Conservation (phyloP, 306 rosid genomes). For the Corylus americana region DNA sequence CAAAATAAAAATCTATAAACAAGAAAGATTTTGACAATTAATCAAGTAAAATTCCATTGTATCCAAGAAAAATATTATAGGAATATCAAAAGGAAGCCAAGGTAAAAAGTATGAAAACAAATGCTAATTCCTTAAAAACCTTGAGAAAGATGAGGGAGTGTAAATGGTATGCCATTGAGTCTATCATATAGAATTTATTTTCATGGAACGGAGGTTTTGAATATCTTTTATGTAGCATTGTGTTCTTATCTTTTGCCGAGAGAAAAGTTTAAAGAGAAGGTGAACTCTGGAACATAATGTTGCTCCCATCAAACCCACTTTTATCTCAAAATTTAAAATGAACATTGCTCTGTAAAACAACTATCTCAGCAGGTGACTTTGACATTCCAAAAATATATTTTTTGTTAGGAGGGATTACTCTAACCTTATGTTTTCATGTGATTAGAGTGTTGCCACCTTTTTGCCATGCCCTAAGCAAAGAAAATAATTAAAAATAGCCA, state of each 20-base stretch:
- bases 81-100: too few relatives aligned
- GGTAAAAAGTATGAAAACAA: too few relatives aligned
- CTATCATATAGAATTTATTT: not conserved
- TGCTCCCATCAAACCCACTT: not conserved
- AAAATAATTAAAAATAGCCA: not conserved
- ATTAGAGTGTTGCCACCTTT: conserved; percentile 5
- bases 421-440: conserved; percentile 10
- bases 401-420: not conserved
- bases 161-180: conserved; percentile 58
- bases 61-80: too few relatives aligned
- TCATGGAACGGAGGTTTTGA: not conserved
- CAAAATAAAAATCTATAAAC: too few relatives aligned
- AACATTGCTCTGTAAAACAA: not conserved
- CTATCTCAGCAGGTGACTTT: not conserved
- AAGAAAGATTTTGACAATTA: too few relatives aligned
- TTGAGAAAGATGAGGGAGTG: conserved; percentile 82
- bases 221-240: not conserved
- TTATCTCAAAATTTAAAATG: not conserved
- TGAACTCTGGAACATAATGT: conserved; percentile 8
- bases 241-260: not conserved
- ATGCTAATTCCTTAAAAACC: too few relatives aligned
- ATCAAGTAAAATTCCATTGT: too few relatives aligned
- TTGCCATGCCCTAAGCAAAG: not conserved
- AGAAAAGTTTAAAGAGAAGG: conserved; percentile 12
- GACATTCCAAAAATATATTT: not conserved